Evolutionary conservation across 768 basidiomycete species (phyloP), one percentile per base, ranked within the genome.

Genomic region (Mycena galopus): DNA sequence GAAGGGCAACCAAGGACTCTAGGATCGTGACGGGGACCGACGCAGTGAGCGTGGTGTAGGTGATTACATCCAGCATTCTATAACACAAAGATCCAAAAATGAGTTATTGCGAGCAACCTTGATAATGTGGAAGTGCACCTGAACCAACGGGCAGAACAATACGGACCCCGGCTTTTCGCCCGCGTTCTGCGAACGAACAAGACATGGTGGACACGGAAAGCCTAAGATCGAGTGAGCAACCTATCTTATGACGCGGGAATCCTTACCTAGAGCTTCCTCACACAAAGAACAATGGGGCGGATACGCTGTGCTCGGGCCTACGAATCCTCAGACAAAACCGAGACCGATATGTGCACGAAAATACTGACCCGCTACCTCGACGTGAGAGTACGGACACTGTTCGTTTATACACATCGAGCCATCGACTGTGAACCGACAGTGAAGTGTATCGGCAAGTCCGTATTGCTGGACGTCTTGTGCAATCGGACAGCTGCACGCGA

Each of bases 21-120:
- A 29, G n/a, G 53, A 5, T 25, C 47, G 35, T 44, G 29, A 0
- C 71, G 74, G 0, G 72, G 50, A 11, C 76, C 77, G 17, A 81
- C 39, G 63, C 80, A 81, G 59, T 81, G 80, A 2, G 80, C 77
- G 55, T 81, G 80, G 53, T 81, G 80, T 8, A 79, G 51, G 58
- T 81, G 79, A 4, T 72, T 73, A 55, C 80, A 81, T 8, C 77
- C 77, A 25, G 78, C 78, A 51, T 81, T 81, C 80, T 81, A 50
- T 10, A 12, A 11, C 1, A 29, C 0, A 8, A 37, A 17, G 57
- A 59, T 47, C 6, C 17, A 57, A 42, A 11, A 53, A 23, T 0
- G 57, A 25, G 27, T 27, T 25, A 27, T 57, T 39, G 53, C 25
- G n/a, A 19, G 23, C 17, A 33, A 56, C 16, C 14, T n/a, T 17